Evolutionary conservation across 2,329 filamentous ascomycete species (phyloP).

Genomic region (Aspergillus sp.): DNA sequence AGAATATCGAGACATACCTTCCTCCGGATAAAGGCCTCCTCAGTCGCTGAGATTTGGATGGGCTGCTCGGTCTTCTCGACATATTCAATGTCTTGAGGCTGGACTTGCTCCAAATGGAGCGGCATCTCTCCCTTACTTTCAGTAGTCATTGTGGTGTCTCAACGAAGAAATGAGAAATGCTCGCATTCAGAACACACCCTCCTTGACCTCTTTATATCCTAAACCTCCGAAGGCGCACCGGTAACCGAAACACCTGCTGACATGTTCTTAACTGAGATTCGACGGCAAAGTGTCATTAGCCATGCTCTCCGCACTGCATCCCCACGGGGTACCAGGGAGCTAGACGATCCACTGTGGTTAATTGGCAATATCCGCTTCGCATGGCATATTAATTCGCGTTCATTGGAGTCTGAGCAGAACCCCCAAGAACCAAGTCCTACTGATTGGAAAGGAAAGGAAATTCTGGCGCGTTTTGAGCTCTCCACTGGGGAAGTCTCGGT

Average conservation of each 20-base stretch:
- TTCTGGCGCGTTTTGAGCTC: background rate
- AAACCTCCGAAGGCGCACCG: background rate
- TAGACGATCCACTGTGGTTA: background rate
- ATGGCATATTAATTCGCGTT: too few species aligned
- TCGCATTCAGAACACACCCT: background rate
- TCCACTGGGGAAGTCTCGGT: constrained; percentile 1
- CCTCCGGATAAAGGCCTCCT: constrained; percentile 5
- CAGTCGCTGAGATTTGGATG: background rate
- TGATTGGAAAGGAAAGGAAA: background rate
- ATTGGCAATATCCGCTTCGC: constrained; percentile 1
- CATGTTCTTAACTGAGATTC: too few species aligned
- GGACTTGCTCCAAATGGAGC: constrained; percentile 1
- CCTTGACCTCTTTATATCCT: background rate
- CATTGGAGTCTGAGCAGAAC: background rate
- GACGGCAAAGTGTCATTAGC: background rate
- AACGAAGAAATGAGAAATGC: too few species aligned
- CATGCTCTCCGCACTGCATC: background rate
- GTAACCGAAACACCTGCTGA: too few species aligned
- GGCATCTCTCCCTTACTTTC: background rate
- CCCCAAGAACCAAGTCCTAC: background rate
- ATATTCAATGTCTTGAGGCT: background rate
- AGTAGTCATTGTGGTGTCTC: background rate
- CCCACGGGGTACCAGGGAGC: background rate
- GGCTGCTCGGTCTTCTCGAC: background rate
- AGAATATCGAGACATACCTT: background rate